A percentile compares a stretch with the other conserved stretches of the same genome.
Conservation (phyloP, 768 basidiomycete species). For the Leccinum variicolor region DNA sequence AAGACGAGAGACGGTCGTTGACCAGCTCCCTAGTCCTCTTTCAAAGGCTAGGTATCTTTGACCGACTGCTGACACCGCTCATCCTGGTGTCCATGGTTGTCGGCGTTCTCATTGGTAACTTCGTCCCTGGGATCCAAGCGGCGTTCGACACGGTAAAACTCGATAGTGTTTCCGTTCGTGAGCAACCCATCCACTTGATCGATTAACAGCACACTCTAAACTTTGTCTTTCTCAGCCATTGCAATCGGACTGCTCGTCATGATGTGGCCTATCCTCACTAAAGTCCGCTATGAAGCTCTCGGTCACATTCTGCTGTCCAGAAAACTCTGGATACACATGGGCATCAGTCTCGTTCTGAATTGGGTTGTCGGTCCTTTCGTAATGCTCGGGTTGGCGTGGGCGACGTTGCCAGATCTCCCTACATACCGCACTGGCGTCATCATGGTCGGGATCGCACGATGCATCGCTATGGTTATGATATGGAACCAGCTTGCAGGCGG, state of each 20-base stretch:
- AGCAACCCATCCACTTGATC: conserved; percentile 29
- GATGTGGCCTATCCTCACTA: conserved; percentile 83
- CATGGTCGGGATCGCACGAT: conserved; percentile 56
- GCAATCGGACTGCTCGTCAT: conserved; percentile 79
- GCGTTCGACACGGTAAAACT: conserved; percentile 64
- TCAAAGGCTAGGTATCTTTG: conserved; percentile 45
- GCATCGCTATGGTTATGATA: conserved; percentile 69
- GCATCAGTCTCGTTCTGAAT: conserved; percentile 65
- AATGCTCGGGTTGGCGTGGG: conserved; percentile 87
- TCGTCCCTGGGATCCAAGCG: conserved; percentile 52
- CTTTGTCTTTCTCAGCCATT: conserved; percentile 49
- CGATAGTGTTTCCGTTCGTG: conserved; percentile 74
- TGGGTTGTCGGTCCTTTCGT: conserved; percentile 80
- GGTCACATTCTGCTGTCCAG: conserved; percentile 51
- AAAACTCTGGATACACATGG: conserved; percentile 63
- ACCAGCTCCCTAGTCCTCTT: conserved; percentile 32
- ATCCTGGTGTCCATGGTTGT: conserved; percentile 73
- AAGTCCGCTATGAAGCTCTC: conserved; percentile 74
- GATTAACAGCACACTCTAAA: neutral
- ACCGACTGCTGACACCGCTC: conserved; percentile 60
- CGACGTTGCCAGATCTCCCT: conserved; percentile 75
- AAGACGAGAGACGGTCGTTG: neutral
- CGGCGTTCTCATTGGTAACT: conserved; percentile 73
- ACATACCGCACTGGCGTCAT: conserved; percentile 77
- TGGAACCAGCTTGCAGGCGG: conserved; percentile 77